phyloP scores from a whole-genome alignment of 306 rosid genomes.

The Datisca glomerata region DNA sequence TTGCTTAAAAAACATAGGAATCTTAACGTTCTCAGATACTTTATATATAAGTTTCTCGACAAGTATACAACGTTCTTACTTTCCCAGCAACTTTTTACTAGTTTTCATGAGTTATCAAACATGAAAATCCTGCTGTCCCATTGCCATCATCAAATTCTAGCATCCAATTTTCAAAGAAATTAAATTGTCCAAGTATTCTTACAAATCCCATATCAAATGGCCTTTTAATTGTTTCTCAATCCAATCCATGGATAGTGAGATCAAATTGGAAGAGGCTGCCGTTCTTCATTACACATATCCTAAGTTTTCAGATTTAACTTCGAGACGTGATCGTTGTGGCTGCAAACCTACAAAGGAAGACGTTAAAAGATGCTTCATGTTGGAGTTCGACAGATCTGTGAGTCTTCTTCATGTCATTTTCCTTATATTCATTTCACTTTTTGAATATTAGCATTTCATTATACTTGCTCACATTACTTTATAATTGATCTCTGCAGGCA shows the following conservation, averaged over 20 bases:
- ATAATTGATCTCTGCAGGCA: conserved; percentile 30
- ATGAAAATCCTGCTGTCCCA: no score
- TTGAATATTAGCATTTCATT: neutral
- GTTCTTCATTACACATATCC: conserved; percentile 93
- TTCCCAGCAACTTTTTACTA: no score
- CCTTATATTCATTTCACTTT: neutral
- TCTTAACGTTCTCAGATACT: no score
- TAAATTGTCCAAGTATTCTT: no score
- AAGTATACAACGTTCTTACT: no score
- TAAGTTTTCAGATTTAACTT: conserved; percentile 83
- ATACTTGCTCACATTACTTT: neutral
- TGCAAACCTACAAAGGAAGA: conserved; percentile 96
- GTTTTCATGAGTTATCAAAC: no score
- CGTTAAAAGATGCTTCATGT: conserved; percentile 98
- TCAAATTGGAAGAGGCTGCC: conserved; percentile 96
- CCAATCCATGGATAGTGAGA: conserved; percentile 73
- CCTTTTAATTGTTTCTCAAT: no score
- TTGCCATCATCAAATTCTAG: no score
- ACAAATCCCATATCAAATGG: no score
- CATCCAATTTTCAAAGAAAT: no score
- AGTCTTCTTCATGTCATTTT: conserved; percentile 17
- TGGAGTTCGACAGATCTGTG: conserved; percentile 96
- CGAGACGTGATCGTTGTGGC: conserved; percentile 95
- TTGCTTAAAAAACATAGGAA: no score
- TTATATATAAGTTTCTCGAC: no score